Percentiles rank a stretch among this genome's conserved stretches.
phyloP scores from a whole-genome alignment of 2,329 filamentous ascomycete genomes.

The Aspergillus japonicus region DNA sequence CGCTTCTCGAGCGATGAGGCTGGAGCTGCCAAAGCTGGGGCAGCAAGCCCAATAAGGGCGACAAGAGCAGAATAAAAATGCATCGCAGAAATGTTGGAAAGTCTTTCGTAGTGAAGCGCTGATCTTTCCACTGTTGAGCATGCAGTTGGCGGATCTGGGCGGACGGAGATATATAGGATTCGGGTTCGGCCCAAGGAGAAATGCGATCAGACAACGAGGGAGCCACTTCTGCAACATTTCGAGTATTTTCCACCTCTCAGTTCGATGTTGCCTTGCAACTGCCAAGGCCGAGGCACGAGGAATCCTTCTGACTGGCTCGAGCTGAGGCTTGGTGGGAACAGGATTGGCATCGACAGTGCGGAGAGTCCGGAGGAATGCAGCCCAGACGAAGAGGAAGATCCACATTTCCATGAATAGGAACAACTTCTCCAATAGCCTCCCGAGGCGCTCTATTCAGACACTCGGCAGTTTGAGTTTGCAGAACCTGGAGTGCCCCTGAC shows the following conservation, averaged over 20 bases:
- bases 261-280: neutral
- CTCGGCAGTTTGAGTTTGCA: neutral
- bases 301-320: too few species aligned
- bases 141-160: neutral
- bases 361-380: too few species aligned
- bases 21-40: constrained; percentile 4
- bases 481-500: neutral
- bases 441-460: neutral
- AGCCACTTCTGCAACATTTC: neutral
- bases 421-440: too few species aligned
- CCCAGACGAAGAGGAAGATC: neutral
- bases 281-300: too few species aligned
- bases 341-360: too few species aligned
- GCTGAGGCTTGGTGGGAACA: too few species aligned
- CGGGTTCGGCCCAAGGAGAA: too few species aligned
- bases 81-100: constrained; percentile 7
- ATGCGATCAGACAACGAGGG: too few species aligned
- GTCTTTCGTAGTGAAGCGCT: neutral
- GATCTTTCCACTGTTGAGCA: neutral
- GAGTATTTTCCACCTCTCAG: neutral
- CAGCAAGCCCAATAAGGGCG: constrained; percentile 12
- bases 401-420: constrained; percentile 6
- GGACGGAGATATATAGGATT: neutral
- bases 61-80: constrained; percentile 9
- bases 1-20: constrained; percentile 9